phyloP scores from a whole-genome alignment of 176 grass and related monocot genomes.

The Thinopyrum elongatum region DNA sequence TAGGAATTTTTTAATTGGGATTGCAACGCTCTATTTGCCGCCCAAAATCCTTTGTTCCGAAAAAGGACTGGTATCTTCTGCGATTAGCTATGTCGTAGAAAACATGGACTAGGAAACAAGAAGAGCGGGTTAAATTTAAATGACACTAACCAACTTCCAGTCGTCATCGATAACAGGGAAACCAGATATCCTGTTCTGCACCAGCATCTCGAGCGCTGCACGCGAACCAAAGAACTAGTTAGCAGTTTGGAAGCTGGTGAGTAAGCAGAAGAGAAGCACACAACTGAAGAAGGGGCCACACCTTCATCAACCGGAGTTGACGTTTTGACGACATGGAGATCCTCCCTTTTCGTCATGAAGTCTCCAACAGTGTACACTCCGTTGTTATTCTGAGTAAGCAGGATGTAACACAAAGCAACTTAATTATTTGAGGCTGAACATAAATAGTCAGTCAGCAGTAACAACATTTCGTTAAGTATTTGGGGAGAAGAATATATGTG shows the following conservation, averaged over 20 bases:
- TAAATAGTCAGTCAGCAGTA: not conserved
- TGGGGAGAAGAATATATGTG: not conserved
- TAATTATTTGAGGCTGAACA: not conserved
- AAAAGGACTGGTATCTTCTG: not conserved
- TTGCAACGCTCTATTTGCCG: not conserved
- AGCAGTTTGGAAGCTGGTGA: not conserved
- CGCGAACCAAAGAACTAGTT: not conserved
- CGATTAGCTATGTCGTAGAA: not conserved
- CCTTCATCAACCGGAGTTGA: slow-evolving; percentile 72
- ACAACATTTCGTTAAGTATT: no score
- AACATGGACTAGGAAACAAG: not conserved
- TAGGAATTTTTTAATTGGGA: not conserved
- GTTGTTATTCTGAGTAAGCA: slow-evolving; percentile 53
- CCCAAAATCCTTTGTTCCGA: not conserved
- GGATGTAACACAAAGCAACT: not conserved
- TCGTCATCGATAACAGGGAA: slow-evolving; percentile 88
- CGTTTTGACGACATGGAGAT: slow-evolving; percentile 61
- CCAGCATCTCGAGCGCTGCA: slow-evolving; percentile 70
- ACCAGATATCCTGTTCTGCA: slow-evolving; percentile 71
- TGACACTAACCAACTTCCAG: slow-evolving; percentile 62
- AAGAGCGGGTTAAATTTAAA: not conserved
- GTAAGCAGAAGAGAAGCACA: not conserved
- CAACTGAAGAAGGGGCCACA: not conserved
- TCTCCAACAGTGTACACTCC: slow-evolving; percentile 78
- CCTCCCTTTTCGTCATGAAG: slow-evolving; percentile 78